Evolutionary conservation across 1,284 basidiomycete genomes (phyloP).

Genomic region (Leccinum laetum): DNA sequence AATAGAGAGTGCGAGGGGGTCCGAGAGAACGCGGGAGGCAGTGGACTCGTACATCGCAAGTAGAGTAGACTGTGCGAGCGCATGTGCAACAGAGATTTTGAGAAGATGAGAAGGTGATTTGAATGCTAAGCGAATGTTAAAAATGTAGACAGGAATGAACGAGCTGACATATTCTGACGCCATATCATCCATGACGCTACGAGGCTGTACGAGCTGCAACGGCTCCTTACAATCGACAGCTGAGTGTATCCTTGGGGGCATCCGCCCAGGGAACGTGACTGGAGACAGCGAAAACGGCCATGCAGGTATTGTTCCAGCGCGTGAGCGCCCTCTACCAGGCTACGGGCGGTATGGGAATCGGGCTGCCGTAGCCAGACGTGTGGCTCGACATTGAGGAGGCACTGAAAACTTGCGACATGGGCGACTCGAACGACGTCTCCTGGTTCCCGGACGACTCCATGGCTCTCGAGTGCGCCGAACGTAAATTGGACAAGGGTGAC

Average conservation of each 20-base stretch:
- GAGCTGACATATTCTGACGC: conserved; percentile 36
- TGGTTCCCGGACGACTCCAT: conserved; percentile 60
- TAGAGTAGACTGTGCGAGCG: conserved; percentile 93
- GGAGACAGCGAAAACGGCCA: conserved; percentile 46
- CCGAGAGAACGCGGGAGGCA: conserved; percentile 78
- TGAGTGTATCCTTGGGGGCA: conserved; percentile 35
- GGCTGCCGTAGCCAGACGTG: conserved; percentile 39
- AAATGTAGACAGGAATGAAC: neutral
- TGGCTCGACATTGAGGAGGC: conserved; percentile 34
- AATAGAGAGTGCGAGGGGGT: conserved; percentile 77
- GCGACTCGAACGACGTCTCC: conserved; percentile 52
- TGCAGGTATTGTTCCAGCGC: conserved; percentile 52
- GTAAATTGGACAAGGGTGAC: conserved; percentile 41
- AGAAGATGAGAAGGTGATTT: conserved; percentile 87
- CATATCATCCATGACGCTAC: neutral
- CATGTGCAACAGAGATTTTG: conserved; percentile 91
- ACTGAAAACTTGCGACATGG: conserved; percentile 34
- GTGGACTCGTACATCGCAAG: conserved; percentile 87
- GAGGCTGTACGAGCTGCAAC: neutral
- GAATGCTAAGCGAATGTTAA: conserved; percentile 55
- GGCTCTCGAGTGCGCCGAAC: conserved; percentile 42
- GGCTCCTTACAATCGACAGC: neutral
- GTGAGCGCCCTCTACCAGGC: conserved; percentile 40
- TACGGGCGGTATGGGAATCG: conserved; percentile 73
- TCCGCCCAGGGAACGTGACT: conserved; percentile 39